phyloP scores from a whole-genome alignment of 805 yeast genomes.

The Suhomyces emberorum region DNA sequence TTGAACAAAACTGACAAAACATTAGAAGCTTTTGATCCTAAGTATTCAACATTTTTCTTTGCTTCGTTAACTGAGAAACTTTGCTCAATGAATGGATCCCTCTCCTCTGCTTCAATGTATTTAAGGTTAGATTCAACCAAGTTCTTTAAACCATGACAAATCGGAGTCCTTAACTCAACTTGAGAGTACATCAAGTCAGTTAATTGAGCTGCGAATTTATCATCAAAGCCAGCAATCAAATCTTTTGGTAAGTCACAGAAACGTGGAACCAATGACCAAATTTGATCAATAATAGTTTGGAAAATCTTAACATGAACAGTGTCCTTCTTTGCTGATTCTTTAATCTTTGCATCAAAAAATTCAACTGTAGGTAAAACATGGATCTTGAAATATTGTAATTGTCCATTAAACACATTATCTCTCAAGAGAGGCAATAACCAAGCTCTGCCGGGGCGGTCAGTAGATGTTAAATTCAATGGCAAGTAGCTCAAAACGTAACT shows the following conservation, averaged over 20 bases:
- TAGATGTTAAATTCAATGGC: slow-evolving; percentile 73
- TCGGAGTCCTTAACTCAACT: slow-evolving; percentile 70
- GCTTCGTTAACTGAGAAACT: slow-evolving; percentile 59
- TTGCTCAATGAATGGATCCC: slow-evolving; percentile 54
- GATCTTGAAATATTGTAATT: slow-evolving; percentile 57
- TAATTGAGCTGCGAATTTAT: slow-evolving; percentile 72
- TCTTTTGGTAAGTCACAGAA: slow-evolving; percentile 87
- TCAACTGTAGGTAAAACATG: slow-evolving; percentile 65
- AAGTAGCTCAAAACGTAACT: slow-evolving; percentile 68
- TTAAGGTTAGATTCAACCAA: slow-evolving; percentile 74
- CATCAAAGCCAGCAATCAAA: slow-evolving; percentile 58
- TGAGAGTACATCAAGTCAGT: slow-evolving; percentile 72
- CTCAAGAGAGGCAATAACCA: slow-evolving; percentile 91
- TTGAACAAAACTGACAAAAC: slow-evolving; percentile 85
- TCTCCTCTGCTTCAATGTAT: slow-evolving; percentile 48
- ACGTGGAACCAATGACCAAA: slow-evolving; percentile 87
- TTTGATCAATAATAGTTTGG: slow-evolving; percentile 82
- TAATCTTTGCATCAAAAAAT: slow-evolving; percentile 50
- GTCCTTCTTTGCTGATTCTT: slow-evolving; percentile 42
- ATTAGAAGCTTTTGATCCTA: slow-evolving; percentile 67
- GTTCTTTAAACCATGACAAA: slow-evolving; percentile 77
- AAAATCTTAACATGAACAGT: slow-evolving; percentile 75
- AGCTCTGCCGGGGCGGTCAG: slow-evolving; percentile 74
- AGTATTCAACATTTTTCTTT: slow-evolving; percentile 53
- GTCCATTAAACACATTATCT: slow-evolving; percentile 75